These are phyloP conservation scores for Zymoseptoria brevis DNA, from an alignment of 2,329 filamentous ascomycete genomes.

Conservation along the genomic window DNA sequence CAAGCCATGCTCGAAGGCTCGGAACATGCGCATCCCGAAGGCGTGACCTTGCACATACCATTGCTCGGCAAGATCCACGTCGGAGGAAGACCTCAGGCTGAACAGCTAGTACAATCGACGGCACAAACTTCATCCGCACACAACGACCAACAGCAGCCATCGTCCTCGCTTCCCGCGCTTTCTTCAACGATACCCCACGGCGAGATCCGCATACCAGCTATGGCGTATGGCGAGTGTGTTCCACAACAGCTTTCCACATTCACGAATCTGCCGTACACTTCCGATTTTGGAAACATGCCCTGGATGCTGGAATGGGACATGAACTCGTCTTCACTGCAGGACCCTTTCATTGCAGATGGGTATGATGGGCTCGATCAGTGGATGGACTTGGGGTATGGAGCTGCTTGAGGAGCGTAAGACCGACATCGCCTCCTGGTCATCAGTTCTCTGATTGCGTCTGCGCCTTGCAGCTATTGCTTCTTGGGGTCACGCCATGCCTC, in stretches of 20 bases:
- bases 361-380: slow-evolving; percentile 10
- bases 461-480: too few species aligned
- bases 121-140: neutral
- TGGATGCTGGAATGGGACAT: slow-evolving; percentile 18
- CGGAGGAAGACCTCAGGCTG: slow-evolving; percentile 3
- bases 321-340: slow-evolving; percentile 11
- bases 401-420: neutral
- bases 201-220: neutral
- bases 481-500: neutral
- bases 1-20: slow-evolving; percentile 10
- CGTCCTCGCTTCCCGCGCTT: neutral
- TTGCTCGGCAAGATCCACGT: slow-evolving; percentile 18
- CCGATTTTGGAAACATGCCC: slow-evolving; percentile 4
- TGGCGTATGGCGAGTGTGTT: neutral
- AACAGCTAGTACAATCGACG: neutral
- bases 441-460: neutral
- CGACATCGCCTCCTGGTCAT: neutral
- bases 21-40: slow-evolving; percentile 1
- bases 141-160: neutral
- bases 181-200: neutral
- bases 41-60: slow-evolving; percentile 12
- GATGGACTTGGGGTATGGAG: neutral
- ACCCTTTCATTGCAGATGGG: slow-evolving; percentile 12
- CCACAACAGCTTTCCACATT: neutral
- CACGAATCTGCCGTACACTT: neutral